Conservation (phyloP, 2,329 filamentous ascomycete species). For the Fusarium sp. region DNA sequence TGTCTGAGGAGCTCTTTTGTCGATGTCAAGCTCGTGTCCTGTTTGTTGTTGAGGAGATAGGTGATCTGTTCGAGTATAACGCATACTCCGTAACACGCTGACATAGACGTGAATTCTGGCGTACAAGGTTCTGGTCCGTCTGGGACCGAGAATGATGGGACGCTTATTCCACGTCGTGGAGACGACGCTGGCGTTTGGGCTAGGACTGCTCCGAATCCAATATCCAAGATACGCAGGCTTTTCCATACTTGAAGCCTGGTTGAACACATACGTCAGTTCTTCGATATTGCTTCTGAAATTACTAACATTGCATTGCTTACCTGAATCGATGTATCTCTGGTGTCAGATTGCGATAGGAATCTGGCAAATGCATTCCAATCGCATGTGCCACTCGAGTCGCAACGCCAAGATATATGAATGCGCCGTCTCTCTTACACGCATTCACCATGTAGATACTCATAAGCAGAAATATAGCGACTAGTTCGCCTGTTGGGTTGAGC, state of each 20-base stretch:
- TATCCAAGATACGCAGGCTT: background rate
- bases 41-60: background rate
- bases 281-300: fast-evolving
- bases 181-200: background rate
- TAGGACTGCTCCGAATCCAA: background rate
- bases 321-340: background rate
- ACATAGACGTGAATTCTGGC: background rate
- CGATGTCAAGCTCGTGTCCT: fast-evolving
- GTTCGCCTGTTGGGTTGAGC: background rate
- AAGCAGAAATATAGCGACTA: background rate
- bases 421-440: background rate
- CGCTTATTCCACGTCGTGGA: background rate
- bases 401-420: background rate
- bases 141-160: background rate
- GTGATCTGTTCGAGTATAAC: background rate
- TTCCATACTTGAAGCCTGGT: background rate
- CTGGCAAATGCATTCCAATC: background rate
- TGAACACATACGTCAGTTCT: fast-evolving
- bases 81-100: background rate
- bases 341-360: background rate
- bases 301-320: too few species aligned
- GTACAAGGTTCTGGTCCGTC: background rate
- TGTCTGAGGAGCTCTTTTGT: background rate
- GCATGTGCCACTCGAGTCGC: background rate
- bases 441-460: background rate